These are phyloP conservation scores for Coffea canephora DNA, from an alignment of 257 asterid genomes.

Conservation along the genomic window DNA sequence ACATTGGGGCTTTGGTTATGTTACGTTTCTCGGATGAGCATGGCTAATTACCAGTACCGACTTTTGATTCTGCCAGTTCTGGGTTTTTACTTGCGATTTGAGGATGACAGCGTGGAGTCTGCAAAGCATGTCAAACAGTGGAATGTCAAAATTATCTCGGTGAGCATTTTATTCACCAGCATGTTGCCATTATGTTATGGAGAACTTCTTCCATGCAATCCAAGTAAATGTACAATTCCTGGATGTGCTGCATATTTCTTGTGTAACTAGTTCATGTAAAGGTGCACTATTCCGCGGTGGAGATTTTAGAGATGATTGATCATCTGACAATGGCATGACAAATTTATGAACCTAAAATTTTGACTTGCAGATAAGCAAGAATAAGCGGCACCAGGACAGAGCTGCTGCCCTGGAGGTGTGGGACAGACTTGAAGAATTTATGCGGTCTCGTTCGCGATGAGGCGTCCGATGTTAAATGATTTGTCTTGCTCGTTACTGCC, in stretches of 20 bases:
- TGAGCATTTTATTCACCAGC: conserved; percentile 32
- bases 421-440: conserved; percentile 98
- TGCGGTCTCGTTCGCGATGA: conserved; percentile 90
- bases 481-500: background rate
- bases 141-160: conserved; percentile 99
- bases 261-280: background rate
- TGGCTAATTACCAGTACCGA: background rate
- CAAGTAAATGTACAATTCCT: background rate
- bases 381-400: conserved; percentile 93
- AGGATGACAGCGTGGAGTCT: conserved; percentile 98
- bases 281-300: no score
- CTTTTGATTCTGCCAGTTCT: conserved; percentile 51
- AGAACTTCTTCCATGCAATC: background rate
- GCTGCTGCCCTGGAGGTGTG: conserved; percentile 99
- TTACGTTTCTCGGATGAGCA: background rate
- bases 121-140: conserved; percentile 90
- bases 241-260: background rate
- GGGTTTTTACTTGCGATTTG: conserved; percentile 95
- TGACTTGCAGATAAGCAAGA: conserved; percentile 80
- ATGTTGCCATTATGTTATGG: conserved; percentile 5
- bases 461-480: conserved; percentile 28
- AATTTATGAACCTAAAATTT: conserved; percentile 1
- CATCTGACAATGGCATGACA: background rate
- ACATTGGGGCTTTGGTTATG: background rate
- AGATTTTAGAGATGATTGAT: background rate